Evolutionary conservation across 495 filamentous ascomycete species (phyloP).

Genomic region (Penicillium desertorum): DNA sequence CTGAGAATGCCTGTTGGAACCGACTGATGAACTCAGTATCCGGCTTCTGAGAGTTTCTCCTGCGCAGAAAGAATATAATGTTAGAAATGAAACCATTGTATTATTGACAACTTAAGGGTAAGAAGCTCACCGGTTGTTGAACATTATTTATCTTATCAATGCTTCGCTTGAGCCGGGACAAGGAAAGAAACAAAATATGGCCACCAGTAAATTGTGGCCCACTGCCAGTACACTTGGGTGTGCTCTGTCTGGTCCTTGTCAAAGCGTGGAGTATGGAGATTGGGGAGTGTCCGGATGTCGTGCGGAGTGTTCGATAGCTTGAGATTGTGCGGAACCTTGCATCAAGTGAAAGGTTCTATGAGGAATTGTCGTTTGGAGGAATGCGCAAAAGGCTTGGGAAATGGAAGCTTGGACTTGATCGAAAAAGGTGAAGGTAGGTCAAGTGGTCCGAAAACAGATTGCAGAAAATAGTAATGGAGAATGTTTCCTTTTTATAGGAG

Average conservation of each 20-base stretch:
- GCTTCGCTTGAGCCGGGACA: background rate
- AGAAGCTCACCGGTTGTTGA: slow-evolving; percentile 25
- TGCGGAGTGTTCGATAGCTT: background rate
- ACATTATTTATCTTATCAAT: slow-evolving; percentile 19
- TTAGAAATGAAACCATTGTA: background rate
- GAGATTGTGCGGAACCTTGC: background rate
- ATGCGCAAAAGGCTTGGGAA: background rate
- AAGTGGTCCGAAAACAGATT: background rate
- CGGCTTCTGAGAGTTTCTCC: slow-evolving; percentile 82
- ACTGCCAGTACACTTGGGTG: background rate
- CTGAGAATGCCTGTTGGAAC: slow-evolving; percentile 78
- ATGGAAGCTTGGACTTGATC: slow-evolving; percentile 5
- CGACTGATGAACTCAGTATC: slow-evolving; percentile 77
- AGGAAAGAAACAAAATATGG: background rate
- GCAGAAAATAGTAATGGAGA: background rate
- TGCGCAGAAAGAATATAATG: background rate
- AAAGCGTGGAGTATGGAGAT: background rate
- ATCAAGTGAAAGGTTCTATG: background rate
- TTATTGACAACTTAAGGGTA: background rate
- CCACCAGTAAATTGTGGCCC: background rate
- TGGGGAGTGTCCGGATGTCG: background rate
- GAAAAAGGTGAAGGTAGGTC: background rate
- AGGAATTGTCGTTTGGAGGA: background rate
- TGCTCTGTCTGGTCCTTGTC: background rate
- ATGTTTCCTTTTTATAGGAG: slow-evolving; percentile 16